A percentile compares a stretch with the other conserved stretches of the same genome.
Evolutionary conservation across 139 green algal species (phyloP).

Genomic region (Mychonastes homosphaera): DNA sequence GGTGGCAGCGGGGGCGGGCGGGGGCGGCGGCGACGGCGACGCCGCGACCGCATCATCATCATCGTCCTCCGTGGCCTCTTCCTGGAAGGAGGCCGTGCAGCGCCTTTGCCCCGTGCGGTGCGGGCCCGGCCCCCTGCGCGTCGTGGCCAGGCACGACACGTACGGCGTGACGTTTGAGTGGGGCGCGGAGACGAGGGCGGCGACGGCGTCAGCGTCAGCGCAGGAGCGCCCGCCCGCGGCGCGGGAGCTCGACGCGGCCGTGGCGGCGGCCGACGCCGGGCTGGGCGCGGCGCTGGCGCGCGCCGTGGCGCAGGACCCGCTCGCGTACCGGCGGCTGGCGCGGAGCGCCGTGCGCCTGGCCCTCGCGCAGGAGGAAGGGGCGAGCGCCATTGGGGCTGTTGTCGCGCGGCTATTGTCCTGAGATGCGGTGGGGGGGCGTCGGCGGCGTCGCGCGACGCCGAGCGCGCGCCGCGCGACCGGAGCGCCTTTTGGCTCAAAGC

Average conservation of each 20-base stretch:
- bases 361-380: no score
- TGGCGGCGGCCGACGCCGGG: not conserved
- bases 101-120: slow-evolving; percentile 37
- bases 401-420: no score
- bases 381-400: no score
- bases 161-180: slow-evolving; percentile 42
- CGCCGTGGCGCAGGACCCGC: slow-evolving; percentile 2
- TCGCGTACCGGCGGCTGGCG: slow-evolving; percentile 5
- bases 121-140: slow-evolving; percentile 19
- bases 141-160: slow-evolving; percentile 49
- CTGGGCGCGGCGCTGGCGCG: slow-evolving; percentile 3
- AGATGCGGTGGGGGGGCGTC: no score
- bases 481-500: no score
- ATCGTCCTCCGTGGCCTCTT: not conserved
- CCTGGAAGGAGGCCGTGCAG: slow-evolving; percentile 50
- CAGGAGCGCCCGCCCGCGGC: not conserved
- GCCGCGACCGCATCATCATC: not conserved
- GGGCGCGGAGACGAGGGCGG: not conserved
- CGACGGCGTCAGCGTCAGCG: not conserved
- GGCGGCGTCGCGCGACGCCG: no score
- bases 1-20: not conserved
- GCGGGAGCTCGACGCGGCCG: not conserved
- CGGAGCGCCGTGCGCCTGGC: slow-evolving; percentile 9
- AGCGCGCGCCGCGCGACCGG: no score
- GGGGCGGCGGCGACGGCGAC: not conserved